A percentile compares a stretch with the other conserved stretches of the same genome.
Conservation (phyloP, 805 yeast species). For the Vanderwaltozyma verrucispora region DNA sequence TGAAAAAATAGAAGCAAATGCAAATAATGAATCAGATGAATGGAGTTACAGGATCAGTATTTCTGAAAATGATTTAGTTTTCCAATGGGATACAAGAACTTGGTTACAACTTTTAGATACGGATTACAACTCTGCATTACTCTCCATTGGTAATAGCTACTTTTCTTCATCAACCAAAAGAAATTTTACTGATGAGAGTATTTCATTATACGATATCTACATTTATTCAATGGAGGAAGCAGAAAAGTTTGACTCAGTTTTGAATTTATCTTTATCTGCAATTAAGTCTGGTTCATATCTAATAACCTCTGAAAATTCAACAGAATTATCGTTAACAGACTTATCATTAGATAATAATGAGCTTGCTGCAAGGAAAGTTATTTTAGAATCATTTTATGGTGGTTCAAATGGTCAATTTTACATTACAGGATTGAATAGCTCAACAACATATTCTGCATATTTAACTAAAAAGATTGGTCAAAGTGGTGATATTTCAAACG, state of each 20-base stretch:
- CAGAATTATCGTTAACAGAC: background rate
- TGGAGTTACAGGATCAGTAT: constrained; percentile 64
- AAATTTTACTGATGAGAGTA: constrained; percentile 12
- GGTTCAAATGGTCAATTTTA: constrained; percentile 41
- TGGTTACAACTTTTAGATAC: constrained; percentile 55
- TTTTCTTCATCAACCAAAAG: constrained; percentile 1
- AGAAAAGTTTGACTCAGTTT: constrained; percentile 25
- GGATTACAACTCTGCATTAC: constrained; percentile 55
- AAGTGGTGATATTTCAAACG: constrained; percentile 21
- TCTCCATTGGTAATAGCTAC: constrained; percentile 46
- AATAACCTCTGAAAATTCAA: constrained; percentile 20
- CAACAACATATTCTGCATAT: constrained; percentile 55
- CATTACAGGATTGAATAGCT: constrained; percentile 47
- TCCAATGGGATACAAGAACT: constrained; percentile 55
- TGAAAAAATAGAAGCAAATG: constrained; percentile 4
- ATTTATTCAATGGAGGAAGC: constrained; percentile 36
- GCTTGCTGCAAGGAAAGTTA: constrained; percentile 20
- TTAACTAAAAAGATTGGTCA: constrained; percentile 40
- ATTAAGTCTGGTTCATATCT: constrained; percentile 40
- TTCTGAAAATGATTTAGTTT: constrained; percentile 50
- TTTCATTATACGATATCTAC: constrained; percentile 30
- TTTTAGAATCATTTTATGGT: constrained; percentile 24
- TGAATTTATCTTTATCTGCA: constrained; percentile 64
- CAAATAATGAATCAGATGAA: background rate
- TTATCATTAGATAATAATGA: constrained; percentile 8